A percentile compares a stretch with the other conserved stretches of the same genome.
Evolutionary conservation across 495 filamentous ascomycete genomes (phyloP).

Genomic region (Penicillium pulvis): DNA sequence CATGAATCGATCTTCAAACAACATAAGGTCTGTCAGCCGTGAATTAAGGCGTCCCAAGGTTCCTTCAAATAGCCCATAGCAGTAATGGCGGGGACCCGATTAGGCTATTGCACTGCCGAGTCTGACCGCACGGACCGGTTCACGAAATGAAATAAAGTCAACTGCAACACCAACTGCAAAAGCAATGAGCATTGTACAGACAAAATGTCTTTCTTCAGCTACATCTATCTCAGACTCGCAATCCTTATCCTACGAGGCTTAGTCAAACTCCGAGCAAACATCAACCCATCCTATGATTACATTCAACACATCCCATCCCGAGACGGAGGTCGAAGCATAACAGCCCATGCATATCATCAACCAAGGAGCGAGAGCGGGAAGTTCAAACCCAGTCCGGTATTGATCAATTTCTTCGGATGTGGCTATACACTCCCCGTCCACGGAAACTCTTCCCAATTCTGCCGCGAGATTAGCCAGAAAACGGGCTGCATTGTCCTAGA

Average conservation of each 20-base stretch:
- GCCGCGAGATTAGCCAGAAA: conserved; percentile 28
- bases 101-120: not conserved
- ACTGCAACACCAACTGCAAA: not conserved
- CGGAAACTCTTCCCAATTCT: conserved; percentile 37
- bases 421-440: conserved; percentile 38
- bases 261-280: not conserved
- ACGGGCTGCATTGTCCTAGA: conserved; percentile 40
- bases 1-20: no score
- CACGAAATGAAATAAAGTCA: not conserved
- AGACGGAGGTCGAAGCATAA: not conserved
- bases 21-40: no score
- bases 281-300: not conserved
- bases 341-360: not conserved
- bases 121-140: not conserved
- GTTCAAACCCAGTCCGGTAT: conserved; percentile 26
- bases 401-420: conserved; percentile 42
- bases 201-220: not conserved
- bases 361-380: not conserved
- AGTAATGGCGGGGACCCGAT: not conserved
- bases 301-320: conserved; percentile 1
- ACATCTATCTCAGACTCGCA: not conserved
- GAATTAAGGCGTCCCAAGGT: no score
- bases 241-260: not conserved
- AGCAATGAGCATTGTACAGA: not conserved
- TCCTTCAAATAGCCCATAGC: no score